phyloP scores from a whole-genome alignment of 2,329 filamentous ascomycete genomes.

The Talaromyces piceae region DNA sequence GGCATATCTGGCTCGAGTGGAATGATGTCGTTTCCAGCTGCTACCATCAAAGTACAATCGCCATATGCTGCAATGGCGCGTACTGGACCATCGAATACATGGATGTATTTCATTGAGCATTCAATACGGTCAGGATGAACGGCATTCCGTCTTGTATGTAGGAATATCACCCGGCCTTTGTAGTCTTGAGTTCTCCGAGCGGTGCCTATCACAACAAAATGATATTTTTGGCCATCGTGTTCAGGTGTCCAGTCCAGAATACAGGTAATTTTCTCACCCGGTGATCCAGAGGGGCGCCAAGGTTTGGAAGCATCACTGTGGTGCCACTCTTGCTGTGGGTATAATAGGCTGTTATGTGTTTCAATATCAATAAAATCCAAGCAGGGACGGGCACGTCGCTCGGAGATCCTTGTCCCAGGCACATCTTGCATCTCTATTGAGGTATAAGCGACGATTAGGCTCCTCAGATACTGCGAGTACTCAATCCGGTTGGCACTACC shows the following conservation, averaged over 20 bases:
- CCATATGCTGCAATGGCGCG: conserved; percentile 51
- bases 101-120: conserved; percentile 29
- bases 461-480: conserved; percentile 40
- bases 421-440: conserved; percentile 17
- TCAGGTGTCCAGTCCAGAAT: conserved; percentile 36
- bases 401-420: conserved; percentile 21
- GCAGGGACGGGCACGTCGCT: conserved; percentile 25
- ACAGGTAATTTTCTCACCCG: conserved; percentile 35
- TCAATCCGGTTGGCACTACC: conserved; percentile 37
- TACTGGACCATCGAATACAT: conserved; percentile 32
- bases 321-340: conserved; percentile 5
- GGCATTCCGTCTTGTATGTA: conserved; percentile 25
- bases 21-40: conserved; percentile 38
- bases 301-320: conserved; percentile 3
- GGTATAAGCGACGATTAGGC: conserved; percentile 44
- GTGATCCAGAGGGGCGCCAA: conserved; percentile 24
- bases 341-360: conserved; percentile 17
- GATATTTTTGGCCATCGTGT: conserved; percentile 29
- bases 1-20: conserved; percentile 36
- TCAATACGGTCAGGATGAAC: conserved; percentile 22
- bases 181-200: conserved; percentile 22
- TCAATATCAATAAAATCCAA: conserved; percentile 36
- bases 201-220: conserved; percentile 36
- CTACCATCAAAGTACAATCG: conserved; percentile 38
- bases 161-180: conserved; percentile 32